Conservation (phyloP, 805 yeast species). For the Barnettozyma vustinii region DNA sequence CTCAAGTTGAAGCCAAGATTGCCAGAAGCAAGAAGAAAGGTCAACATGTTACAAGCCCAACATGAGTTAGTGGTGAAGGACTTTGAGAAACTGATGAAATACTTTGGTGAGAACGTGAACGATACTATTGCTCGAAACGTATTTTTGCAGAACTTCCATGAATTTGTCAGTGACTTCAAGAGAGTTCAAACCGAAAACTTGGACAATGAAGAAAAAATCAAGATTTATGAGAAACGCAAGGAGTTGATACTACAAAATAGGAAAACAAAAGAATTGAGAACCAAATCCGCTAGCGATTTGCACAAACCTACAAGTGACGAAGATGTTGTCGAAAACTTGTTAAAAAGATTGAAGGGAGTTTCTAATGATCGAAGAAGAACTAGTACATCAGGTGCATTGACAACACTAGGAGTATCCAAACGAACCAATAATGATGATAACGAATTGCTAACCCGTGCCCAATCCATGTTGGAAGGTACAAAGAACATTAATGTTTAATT, state of each 20-base stretch:
- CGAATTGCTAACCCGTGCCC: constrained; percentile 22
- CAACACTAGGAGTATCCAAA: not conserved
- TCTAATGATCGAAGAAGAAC: constrained; percentile 29
- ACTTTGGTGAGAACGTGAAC: constrained; percentile 64
- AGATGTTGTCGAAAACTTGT: constrained; percentile 75
- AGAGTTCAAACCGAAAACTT: constrained; percentile 61
- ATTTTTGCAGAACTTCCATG: constrained; percentile 57
- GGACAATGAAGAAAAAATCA: constrained; percentile 61
- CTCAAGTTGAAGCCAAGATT: constrained; percentile 47
- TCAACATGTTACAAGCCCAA: constrained; percentile 46
- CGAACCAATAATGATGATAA: constrained; percentile 12
- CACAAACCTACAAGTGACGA: constrained; percentile 31
- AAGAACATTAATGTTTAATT: constrained; percentile 14
- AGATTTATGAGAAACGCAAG: constrained; percentile 60
- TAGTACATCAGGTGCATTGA: constrained; percentile 13
- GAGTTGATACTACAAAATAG: constrained; percentile 35
- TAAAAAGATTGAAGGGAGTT: constrained; percentile 78
- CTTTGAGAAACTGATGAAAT: constrained; percentile 55
- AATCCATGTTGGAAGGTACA: constrained; percentile 23
- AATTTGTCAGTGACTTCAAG: constrained; percentile 56
- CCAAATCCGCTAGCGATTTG: constrained; percentile 27
- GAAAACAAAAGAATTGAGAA: constrained; percentile 11
- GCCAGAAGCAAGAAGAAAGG: constrained; percentile 49
- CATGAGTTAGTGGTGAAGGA: constrained; percentile 44
- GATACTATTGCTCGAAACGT: constrained; percentile 49